Conservation (phyloP, 108 stramenopile species). For the Bacterosira constricta region DNA sequence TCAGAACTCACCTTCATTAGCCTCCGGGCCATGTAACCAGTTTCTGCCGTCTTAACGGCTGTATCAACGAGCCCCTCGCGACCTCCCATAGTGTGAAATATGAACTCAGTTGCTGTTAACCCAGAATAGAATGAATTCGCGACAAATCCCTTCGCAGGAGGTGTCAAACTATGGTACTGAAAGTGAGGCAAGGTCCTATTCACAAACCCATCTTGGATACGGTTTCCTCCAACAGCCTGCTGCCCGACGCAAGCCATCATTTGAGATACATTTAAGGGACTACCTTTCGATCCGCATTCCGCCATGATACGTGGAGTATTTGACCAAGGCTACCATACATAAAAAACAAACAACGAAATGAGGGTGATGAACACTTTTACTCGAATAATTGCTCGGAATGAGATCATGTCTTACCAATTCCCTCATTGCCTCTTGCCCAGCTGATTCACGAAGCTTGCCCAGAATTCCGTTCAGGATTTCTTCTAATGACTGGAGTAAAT, state of each 20-base stretch:
- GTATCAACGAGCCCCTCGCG: slow-evolving; percentile 99
- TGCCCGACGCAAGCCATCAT: slow-evolving; percentile 99
- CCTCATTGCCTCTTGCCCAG: slow-evolving; percentile 95
- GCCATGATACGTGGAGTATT: slow-evolving; percentile 96
- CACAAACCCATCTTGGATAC: slow-evolving; percentile 98
- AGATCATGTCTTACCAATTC: slow-evolving; percentile 46
- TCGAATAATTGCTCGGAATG: slow-evolving; percentile 8
- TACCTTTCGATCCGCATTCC: slow-evolving; percentile 98
- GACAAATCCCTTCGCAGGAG: slow-evolving; percentile 98
- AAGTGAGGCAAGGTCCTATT: slow-evolving; percentile 94
- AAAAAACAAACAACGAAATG: not conserved
- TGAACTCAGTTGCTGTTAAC: slow-evolving; percentile 98
- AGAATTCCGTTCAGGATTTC: slow-evolving; percentile 94
- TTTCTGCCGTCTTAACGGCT: slow-evolving; percentile 99
- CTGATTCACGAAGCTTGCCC: slow-evolving; percentile 92
- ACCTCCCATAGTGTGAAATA: slow-evolving; percentile 99
- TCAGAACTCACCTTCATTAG: slow-evolving; percentile 89
- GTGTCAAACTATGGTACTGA: slow-evolving; percentile 82
- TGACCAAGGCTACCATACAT: slow-evolving; percentile 56
- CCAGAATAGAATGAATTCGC: slow-evolving; percentile 96
- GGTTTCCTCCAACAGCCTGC: slow-evolving; percentile 97
- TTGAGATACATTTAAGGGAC: slow-evolving; percentile 97
- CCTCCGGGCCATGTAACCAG: slow-evolving; percentile 99
- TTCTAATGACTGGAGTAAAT: slow-evolving; percentile 95
- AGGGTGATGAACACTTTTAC: slow-evolving; percentile 27